Evolutionary conservation across 2,329 filamentous ascomycete species (phyloP).

Genomic region (Beauveria medogensis): DNA sequence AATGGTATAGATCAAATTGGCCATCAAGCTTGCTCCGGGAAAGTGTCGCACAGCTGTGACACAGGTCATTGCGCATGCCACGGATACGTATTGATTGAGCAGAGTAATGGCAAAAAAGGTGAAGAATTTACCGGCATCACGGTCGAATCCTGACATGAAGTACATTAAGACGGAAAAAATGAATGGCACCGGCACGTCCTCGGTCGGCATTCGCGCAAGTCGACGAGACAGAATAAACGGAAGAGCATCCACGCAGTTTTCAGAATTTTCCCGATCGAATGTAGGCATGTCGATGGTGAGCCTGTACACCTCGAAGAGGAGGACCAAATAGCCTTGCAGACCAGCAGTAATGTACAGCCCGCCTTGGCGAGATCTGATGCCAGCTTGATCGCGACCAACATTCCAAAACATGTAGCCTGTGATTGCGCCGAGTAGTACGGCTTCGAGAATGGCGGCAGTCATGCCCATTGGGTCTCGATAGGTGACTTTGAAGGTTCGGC

Average conservation of each 20-base stretch:
- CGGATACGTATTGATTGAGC: constrained; percentile 64
- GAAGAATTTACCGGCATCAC: constrained; percentile 56
- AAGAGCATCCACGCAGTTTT: constrained; percentile 62
- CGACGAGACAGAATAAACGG: constrained; percentile 64
- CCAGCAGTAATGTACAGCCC: constrained; percentile 64
- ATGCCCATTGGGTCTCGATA: constrained; percentile 72
- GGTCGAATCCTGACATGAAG: constrained; percentile 69
- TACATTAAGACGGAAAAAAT: constrained; percentile 66
- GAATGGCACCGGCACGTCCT: constrained; percentile 66
- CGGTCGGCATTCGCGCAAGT: constrained; percentile 58
- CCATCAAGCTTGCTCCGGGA: constrained; percentile 61
- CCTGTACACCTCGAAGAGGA: constrained; percentile 69
- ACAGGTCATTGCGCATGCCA: constrained; percentile 62
- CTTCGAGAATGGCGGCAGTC: constrained; percentile 60
- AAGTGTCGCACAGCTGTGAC: constrained; percentile 60
- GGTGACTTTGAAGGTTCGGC: constrained; percentile 62
- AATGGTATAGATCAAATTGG: constrained; percentile 63
- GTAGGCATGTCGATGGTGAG: constrained; percentile 66
- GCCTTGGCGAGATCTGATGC: constrained; percentile 66
- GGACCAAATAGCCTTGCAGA: constrained; percentile 67
- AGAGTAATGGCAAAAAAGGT: constrained; percentile 62
- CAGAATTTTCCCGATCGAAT: constrained; percentile 67
- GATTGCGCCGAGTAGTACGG: constrained; percentile 61
- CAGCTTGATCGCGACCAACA: constrained; percentile 56
- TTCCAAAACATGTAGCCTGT: constrained; percentile 66